Base-by-base conservation (phyloP, 1,284 basidiomycete species). In the Cutaneotrichosporon dermatis region DNA sequence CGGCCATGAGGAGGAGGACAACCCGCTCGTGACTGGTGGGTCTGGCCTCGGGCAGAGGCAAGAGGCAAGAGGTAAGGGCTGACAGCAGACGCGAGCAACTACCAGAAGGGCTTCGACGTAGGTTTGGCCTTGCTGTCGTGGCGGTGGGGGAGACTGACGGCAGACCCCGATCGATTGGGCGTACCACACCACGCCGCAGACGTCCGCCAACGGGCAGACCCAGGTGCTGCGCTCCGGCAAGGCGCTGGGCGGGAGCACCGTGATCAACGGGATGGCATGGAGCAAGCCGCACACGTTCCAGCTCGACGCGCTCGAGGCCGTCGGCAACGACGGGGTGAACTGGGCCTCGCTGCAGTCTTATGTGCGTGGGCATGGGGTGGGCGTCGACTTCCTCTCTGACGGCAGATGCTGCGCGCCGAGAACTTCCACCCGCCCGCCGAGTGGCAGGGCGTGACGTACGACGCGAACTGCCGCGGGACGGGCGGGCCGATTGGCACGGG, bases 181-280 rank as follows among this genome's bases (percentile, higher is more conserved):
- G 15, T 76, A 69, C 61, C 42, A 66, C 43, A 76, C 76, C 4
- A 66, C 66, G 1, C 60, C 69, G 1, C 75, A 77, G 59, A 54
- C 55, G 8, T 55, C 63, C 1, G 69, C 69, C n/a, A 65, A 71
- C 53, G 63, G 63, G 42, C 51, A 63, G 37, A 11, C 63, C 1
- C 52, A 60, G 45, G 65, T 57, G 0, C 64, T 74, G 41, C 63
- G 68, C 9, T 55, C 65, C 15, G 70, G 70, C 3, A 59, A 63
- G 49, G 69, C 65, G 0, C 63, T 78, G 6, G 76, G 76, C 2
- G 76, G 76, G 0, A 70, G 67, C 46, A 78, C 76, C 4, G 56
- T 63, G 9, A 77, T 78, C 67, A 78, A 78, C 56, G 76, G 76
- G 25, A 63, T 78, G 63, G 76, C 76, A 4, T 74, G 70, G 68